phyloP scores from a whole-genome alignment of 2,329 filamentous ascomycete genomes.

The Penicillium sp. region DNA sequence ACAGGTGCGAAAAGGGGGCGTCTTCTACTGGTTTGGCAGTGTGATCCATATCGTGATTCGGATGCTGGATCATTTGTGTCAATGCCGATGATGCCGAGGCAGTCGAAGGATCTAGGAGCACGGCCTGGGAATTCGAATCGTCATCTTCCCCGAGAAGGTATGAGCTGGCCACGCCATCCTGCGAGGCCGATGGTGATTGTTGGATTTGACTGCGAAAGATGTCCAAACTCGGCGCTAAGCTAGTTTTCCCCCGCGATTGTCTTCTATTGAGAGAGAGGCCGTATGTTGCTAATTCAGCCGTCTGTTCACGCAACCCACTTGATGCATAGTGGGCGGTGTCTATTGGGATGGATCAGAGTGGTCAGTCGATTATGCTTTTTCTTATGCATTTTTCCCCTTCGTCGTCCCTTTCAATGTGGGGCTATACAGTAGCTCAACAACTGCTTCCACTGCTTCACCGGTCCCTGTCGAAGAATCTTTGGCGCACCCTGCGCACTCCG shows the following conservation, averaged over 20 bases:
- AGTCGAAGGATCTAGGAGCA: constrained; percentile 18
- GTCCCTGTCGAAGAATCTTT: too few species aligned
- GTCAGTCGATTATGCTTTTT: constrained; percentile 16
- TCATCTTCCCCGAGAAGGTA: constrained; percentile 8
- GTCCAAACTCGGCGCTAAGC: constrained; percentile 26
- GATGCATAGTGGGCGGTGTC: constrained; percentile 69
- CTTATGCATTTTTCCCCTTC: neutral
- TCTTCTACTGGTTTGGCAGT: constrained; percentile 13
- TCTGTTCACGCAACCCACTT: constrained; percentile 75
- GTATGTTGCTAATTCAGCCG: constrained; percentile 78
- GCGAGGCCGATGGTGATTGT: constrained; percentile 5
- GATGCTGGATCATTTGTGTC: constrained; percentile 46
- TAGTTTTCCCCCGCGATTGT: constrained; percentile 22
- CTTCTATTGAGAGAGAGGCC: constrained; percentile 53
- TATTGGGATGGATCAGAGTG: constrained; percentile 39
- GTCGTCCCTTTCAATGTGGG: neutral
- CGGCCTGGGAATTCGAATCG: constrained; percentile 12
- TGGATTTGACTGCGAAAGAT: constrained; percentile 20
- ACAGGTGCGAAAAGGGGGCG: constrained; percentile 11
- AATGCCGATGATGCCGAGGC: constrained; percentile 43
- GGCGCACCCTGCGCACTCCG: too few species aligned
- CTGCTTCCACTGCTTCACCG: too few species aligned
- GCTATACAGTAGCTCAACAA: neutral
- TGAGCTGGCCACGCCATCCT: constrained; percentile 15
- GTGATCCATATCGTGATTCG: constrained; percentile 26